Conservation (phyloP, 2,329 filamentous ascomycete genomes). For the Stachybotrys elegans region DNA sequence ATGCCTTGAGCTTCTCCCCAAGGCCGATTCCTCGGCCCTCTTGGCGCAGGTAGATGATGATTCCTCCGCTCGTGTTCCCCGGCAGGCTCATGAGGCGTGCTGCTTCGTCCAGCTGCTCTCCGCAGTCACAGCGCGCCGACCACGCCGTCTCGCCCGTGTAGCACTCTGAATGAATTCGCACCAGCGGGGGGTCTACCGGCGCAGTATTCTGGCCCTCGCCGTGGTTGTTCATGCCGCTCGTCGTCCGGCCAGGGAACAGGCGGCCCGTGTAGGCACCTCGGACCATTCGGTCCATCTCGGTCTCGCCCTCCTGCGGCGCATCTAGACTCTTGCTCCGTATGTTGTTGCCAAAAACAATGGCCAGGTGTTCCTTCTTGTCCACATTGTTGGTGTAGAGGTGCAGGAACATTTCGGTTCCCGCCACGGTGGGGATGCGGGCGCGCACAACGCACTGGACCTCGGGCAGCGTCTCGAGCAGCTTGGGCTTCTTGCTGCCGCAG, state of each 20-base stretch:
- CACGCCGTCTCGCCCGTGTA: conserved; percentile 98
- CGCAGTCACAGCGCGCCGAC: conserved; percentile 96
- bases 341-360: conserved; percentile 88
- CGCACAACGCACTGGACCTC: conserved; percentile 90
- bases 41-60: conserved; percentile 93
- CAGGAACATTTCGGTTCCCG: conserved; percentile 92
- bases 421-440: conserved; percentile 88
- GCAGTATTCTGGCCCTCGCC: conserved; percentile 10
- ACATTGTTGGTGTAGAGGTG: conserved; percentile 91
- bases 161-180: conserved; percentile 95
- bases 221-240: conserved; percentile 56
- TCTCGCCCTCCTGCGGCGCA: conserved; percentile 68
- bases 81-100: conserved; percentile 85
- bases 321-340: conserved; percentile 74
- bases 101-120: conserved; percentile 95
- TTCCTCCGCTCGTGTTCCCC: conserved; percentile 62
- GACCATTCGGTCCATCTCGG: conserved; percentile 87
- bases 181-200: conserved; percentile 53
- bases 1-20: conserved; percentile 93
- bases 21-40: conserved; percentile 94
- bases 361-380: conserved; percentile 93
- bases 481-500: conserved; percentile 61
- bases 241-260: conserved; percentile 78
- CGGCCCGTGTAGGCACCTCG: conserved; percentile 87
- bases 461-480: conserved; percentile 70